Evolutionary conservation across 306 rosid genomes (phyloP), one percentile per base, ranked within the genome.

Genomic region (Datisca glomerata): DNA sequence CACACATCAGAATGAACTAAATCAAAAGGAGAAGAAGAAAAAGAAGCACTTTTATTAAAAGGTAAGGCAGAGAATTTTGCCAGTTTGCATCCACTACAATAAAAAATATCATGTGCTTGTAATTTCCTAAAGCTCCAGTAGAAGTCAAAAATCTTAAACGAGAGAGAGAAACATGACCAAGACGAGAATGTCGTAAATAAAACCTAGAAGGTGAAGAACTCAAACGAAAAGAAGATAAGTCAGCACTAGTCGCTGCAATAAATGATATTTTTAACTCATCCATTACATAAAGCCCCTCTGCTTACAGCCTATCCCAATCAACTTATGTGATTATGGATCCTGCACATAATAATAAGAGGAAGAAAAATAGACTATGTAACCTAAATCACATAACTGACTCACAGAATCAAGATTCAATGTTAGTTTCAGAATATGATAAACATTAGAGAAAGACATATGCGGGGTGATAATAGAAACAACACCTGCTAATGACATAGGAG

Each of bases 171-270:
- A n/a, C n/a, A n/a, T n/a, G n/a, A n/a, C n/a, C n/a, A n/a, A n/a
- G n/a, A n/a, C n/a, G n/a, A n/a, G n/a, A n/a, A n/a, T n/a, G n/a
- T n/a, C n/a, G n/a, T n/a, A n/a, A n/a, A n/a, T n/a, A n/a, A n/a
- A n/a, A n/a, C n/a, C n/a, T n/a, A n/a, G n/a, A n/a, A n/a, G n/a
- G n/a, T n/a, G 44, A 40, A 40, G 10, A 7, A 40, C 44, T 40
- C 22, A 40, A 40, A 15, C 44, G 21, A 40, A 40, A 40, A 40
- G 21, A 40, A 14, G 44, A 40, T 18, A 40, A 40, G 16, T 40
- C 44, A 40, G 16, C 1, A 40, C 11, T 4, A 5, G 44, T 4
- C 3, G 21, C 44, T 13, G 21, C 44, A 40, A 40, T 7, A 15
- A 4, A 19, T 6, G 6, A 18, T 15, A 40, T 0, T 40, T 18